Evolutionary conservation across 2,329 filamentous ascomycete genomes (phyloP).

Genomic region (Stemphylium lycopersici): DNA sequence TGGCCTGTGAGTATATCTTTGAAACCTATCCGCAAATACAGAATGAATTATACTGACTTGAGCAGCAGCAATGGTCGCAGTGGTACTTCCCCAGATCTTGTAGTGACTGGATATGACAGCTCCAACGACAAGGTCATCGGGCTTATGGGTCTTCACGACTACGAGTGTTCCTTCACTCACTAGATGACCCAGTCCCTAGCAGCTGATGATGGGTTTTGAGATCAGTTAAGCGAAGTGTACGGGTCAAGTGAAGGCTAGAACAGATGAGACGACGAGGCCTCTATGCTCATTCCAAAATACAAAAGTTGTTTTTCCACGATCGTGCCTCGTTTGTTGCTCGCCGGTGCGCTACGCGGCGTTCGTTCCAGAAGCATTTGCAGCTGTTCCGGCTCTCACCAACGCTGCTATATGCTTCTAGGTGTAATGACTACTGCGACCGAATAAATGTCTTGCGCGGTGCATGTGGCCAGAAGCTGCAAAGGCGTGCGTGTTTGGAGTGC

Average conservation of each 20-base stretch:
- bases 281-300: not conserved
- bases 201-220: too few relatives aligned
- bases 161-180: not conserved
- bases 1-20: not conserved
- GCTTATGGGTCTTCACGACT: not conserved
- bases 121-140: not conserved
- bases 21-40: not conserved
- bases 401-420: too few relatives aligned
- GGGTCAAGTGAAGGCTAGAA: not conserved
- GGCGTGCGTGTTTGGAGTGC: not conserved
- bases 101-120: too few relatives aligned
- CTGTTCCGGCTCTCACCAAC: not conserved
- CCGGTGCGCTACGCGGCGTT: not conserved
- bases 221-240: too few relatives aligned
- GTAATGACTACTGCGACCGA: not conserved
- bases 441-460: not conserved
- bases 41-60: not conserved
- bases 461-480: not conserved
- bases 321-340: not conserved
- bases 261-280: not conserved
- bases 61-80: not conserved
- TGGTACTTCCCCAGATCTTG: too few relatives aligned
- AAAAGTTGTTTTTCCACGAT: not conserved
- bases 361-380: not conserved
- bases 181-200: too few relatives aligned